These are phyloP conservation scores for Tylopilus balloui DNA, from an alignment of 768 basidiomycete genomes.

Conservation along the genomic window DNA sequence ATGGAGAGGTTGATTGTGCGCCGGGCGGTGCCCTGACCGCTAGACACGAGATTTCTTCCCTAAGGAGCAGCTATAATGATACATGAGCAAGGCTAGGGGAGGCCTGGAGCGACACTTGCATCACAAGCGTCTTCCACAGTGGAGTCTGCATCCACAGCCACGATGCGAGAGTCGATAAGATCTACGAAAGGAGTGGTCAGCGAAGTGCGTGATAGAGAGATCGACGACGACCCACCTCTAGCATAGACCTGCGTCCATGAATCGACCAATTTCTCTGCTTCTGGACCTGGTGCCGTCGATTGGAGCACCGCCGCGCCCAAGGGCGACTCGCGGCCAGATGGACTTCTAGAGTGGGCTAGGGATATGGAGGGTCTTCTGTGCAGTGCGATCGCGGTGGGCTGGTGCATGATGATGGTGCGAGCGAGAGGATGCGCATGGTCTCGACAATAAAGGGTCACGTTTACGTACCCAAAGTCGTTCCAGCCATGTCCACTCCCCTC, in stretches of 20 bases:
- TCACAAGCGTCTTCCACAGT: slow-evolving; percentile 83
- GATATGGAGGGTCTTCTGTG: slow-evolving; percentile 22
- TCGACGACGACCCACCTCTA: slow-evolving; percentile 42
- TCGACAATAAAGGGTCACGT: slow-evolving; percentile 4
- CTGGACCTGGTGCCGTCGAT: slow-evolving; percentile 21
- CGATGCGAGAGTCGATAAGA: slow-evolving; percentile 64
- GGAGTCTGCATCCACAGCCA: slow-evolving; percentile 62
- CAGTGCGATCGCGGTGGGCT: slow-evolving; percentile 10
- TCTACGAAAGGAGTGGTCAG: slow-evolving; percentile 37
- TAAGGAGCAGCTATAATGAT: slow-evolving; percentile 50
- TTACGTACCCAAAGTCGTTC: slow-evolving; percentile 14
- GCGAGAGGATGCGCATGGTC: slow-evolving; percentile 11
- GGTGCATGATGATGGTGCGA: slow-evolving; percentile 11
- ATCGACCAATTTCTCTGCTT: slow-evolving; percentile 51
- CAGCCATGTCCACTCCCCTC: slow-evolving; percentile 28
- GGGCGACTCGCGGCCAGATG: slow-evolving; percentile 19
- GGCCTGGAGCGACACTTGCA: slow-evolving; percentile 35
- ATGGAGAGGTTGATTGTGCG: slow-evolving; percentile 26
- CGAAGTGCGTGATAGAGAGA: neutral
- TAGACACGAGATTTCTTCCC: slow-evolving; percentile 60
- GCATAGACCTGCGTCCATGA: slow-evolving; percentile 55
- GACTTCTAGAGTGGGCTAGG: slow-evolving; percentile 8
- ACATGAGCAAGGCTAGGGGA: neutral
- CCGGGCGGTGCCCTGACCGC: slow-evolving; percentile 44
- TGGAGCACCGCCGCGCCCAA: slow-evolving; percentile 4